These are phyloP conservation scores for Penicillium turbatum DNA, from an alignment of 495 filamentous ascomycete genomes.

Conservation along the genomic window DNA sequence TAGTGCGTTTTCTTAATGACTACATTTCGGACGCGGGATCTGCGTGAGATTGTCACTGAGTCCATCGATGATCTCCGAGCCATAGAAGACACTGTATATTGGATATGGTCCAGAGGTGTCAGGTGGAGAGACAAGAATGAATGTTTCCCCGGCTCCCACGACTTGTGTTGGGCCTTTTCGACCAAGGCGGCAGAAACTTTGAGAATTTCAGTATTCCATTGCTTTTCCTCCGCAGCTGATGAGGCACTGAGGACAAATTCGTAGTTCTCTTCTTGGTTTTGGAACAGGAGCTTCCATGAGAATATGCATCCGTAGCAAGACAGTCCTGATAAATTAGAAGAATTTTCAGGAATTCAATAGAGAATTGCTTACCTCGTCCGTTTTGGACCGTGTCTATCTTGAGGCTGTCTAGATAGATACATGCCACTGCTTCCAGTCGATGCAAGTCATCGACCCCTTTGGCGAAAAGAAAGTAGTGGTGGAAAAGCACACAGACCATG, in stretches of 20 bases:
- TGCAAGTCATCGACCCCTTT: conserved; percentile 55
- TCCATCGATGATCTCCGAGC: conserved; percentile 77
- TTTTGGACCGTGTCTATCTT: conserved; percentile 76
- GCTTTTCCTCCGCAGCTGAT: conserved; percentile 70
- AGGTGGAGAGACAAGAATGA: conserved; percentile 61
- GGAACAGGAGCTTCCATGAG: conserved; percentile 93
- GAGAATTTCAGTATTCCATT: conserved; percentile 58
- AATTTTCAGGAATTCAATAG: neutral
- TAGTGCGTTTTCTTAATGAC: conserved; percentile 87
- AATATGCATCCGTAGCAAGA: conserved; percentile 80
- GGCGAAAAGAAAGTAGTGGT: conserved; percentile 74
- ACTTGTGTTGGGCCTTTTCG: conserved; percentile 21
- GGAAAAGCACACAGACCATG: conserved; percentile 83
- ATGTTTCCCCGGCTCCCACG: conserved; percentile 31
- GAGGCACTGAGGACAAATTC: conserved; percentile 89
- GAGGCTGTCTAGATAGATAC: conserved; percentile 63
- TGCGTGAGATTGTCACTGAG: conserved; percentile 63
- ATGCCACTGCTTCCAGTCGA: conserved; percentile 69
- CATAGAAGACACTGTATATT: conserved; percentile 67
- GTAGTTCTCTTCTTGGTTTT: conserved; percentile 67
- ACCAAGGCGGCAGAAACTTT: conserved; percentile 27
- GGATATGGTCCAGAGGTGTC: conserved; percentile 66
- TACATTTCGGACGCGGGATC: conserved; percentile 56
- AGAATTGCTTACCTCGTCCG: conserved; percentile 61
- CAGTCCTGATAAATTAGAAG: conserved; percentile 52